Base-by-base conservation (phyloP, 495 filamentous ascomycete genomes). In the Xylaria sp. region DNA sequence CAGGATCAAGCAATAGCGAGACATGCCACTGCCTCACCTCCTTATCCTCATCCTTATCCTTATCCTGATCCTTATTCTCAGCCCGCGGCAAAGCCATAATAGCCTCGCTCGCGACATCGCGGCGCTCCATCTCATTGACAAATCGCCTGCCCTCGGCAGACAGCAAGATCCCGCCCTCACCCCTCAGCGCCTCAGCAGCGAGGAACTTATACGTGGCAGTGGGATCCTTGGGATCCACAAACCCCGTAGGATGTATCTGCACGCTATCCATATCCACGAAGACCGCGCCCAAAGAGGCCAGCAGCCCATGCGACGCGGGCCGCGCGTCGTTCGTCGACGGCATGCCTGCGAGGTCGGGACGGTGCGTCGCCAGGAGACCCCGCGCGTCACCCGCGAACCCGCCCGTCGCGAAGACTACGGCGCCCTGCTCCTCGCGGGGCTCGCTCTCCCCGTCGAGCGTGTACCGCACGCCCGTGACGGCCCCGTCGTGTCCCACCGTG, bases 241-340 rank as follows among this genome's bases (percentile, higher is more conserved):
- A 89, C 62, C 91, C 90, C 3, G 92, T 93, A 5, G 92, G 92
- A 75, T 89, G 87, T 26, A 89, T 81, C 76, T 89, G 87, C 15
- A 89, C 86, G 66, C 78, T 77, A 3, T 87, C 85, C 88, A 90
- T 90, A 68, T 90, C 88, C 14, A 89, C 77, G 33, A 89, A 76
- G 31, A 74, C 73, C 4, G 87, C 88, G 0, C 86, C 88, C 1
- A 85, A 71, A 7, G 70, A 75, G 1, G 82, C 74, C 0, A 90
- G 81, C 5, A 90, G 61, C 0, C 69, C 67, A 70, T 89, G 87
- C 40, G 82, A 75, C 0, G 85, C 88, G 1, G 84, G 83, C 0
- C 85, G 75, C 1, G 85, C 82, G 5, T 88, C 86, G 75, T 90
- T 90, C 24, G 88, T 90, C 5, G 88, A 90, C 4, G 88, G 88